A percentile compares a stretch with the other conserved stretches of the same genome.
phyloP scores from a whole-genome alignment of 345 rosid species.

The Brassica rapa region DNA sequence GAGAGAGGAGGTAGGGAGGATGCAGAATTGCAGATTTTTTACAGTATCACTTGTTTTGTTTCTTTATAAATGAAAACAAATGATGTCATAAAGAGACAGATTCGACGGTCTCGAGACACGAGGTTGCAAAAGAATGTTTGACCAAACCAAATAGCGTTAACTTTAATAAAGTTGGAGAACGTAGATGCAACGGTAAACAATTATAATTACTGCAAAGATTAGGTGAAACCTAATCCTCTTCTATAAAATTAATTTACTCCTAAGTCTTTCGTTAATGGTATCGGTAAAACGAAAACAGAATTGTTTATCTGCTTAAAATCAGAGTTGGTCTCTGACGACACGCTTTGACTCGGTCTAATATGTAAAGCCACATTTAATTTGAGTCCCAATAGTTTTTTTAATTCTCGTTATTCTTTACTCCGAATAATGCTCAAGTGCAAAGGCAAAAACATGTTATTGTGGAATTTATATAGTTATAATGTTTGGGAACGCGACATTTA shows the following conservation, averaged over 20 bases:
- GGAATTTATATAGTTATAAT: not conserved
- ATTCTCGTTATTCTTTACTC: not conserved
- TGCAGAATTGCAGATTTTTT: not conserved
- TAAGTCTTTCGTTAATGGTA: not conserved
- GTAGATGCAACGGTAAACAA: slow-evolving; percentile 24
- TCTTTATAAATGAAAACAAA: not conserved
- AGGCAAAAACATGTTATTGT: not conserved
- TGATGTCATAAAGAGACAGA: slow-evolving; percentile 26
- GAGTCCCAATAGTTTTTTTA: not conserved
- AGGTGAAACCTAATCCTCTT: slow-evolving; percentile 4
- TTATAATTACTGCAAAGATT: slow-evolving; percentile 22
- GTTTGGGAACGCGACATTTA: not conserved
- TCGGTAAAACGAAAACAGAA: not conserved
- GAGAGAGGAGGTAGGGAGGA: not conserved
- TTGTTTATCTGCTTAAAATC: not conserved
- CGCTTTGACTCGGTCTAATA: slow-evolving; percentile 37
- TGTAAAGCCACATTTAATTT: not conserved
- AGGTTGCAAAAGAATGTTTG: slow-evolving; percentile 31
- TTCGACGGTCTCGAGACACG: slow-evolving; percentile 22
- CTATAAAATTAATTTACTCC: not conserved
- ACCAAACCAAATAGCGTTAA: slow-evolving; percentile 23
- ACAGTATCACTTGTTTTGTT: not conserved
- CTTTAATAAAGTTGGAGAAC: not conserved
- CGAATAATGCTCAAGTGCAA: not conserved
- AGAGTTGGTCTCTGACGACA: slow-evolving; percentile 24